These are phyloP conservation scores for Solanum bukasovii DNA, from an alignment of 257 asterid species.

Conservation along the genomic window DNA sequence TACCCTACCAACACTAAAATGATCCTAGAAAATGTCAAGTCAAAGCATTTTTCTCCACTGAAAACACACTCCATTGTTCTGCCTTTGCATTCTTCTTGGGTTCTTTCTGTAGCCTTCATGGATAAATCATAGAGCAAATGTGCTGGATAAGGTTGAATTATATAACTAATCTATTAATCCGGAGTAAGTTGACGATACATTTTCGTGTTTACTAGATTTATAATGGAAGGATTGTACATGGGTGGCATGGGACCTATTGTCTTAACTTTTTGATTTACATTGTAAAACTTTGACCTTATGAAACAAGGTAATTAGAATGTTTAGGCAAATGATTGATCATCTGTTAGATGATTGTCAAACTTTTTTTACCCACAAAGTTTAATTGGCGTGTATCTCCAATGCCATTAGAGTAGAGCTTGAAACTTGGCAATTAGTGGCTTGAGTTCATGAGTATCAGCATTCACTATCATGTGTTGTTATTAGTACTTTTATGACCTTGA, in stretches of 20 bases:
- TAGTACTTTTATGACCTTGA: neutral
- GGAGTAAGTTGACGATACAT: neutral
- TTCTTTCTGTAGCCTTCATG: neutral
- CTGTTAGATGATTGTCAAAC: neutral
- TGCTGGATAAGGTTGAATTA: neutral
- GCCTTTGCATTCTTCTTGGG: neutral
- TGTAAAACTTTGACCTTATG: neutral
- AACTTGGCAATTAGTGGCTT: neutral
- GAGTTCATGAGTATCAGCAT: neutral
- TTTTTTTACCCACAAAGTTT: neutral
- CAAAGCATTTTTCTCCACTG: neutral
- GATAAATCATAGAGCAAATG: neutral
- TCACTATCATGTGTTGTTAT: neutral
- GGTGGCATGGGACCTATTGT: neutral
- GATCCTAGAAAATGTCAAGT: neutral
- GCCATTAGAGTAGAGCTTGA: neutral
- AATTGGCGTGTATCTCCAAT: neutral
- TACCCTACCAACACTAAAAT: neutral
- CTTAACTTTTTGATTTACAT: neutral
- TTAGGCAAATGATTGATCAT: neutral
- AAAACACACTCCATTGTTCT: neutral
- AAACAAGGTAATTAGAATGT: neutral
- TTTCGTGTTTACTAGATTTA: neutral
- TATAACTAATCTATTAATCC: neutral
- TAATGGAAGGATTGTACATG: neutral